Evolutionary conservation across 2,329 filamentous ascomycete species (phyloP), one percentile per base, ranked within the genome.

Genomic region (Colletotrichum graminicola): DNA sequence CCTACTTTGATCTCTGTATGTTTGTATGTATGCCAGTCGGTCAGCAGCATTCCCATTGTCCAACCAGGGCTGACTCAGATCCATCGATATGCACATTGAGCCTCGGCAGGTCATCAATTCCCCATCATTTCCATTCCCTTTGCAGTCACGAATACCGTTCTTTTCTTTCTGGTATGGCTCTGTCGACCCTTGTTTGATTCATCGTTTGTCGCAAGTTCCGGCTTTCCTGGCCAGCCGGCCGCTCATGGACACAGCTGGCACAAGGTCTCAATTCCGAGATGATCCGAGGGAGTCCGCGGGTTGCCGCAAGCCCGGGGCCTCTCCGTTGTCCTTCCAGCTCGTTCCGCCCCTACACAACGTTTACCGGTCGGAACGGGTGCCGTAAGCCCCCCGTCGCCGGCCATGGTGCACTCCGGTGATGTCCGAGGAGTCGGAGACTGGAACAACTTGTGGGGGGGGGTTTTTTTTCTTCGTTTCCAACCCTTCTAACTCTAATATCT

Each of bases 231-330:
- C 52, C 18, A 34, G 32, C 45, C 36, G 16, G n/a, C 66, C 52
- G 59, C 64, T 54, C 52, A 71, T 60, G 59, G 52, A 29, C 43
- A 49, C 41, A 49, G 16, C 43, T 29, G 34, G 26, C 52, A 71
- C 65, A 54, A 59, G 57, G 26, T 47, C 21, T 59, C 57, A 59
- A 71, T 52, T 45, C 65, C 59, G 65, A 71, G 36, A 68, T 60
- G 47, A 52, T 36, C 65, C 36, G 68, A 71, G 45, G 26, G 57
- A 54, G 52, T 71, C 65, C 65, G 51, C 52, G 59, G 52, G 41
- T 52, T 26, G n/a, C 59, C 26, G 54, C 43, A 34, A 51, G 41
- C 36, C 67, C 64, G 45, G 45, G 36, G 14, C 23, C 36, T 29
- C 45, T 63, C 65, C 65, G 65, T 45, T 52, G 23, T 36, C 47